Conservation (phyloP, 2,329 filamentous ascomycete species). For the Sordariomycetes sp. region DNA sequence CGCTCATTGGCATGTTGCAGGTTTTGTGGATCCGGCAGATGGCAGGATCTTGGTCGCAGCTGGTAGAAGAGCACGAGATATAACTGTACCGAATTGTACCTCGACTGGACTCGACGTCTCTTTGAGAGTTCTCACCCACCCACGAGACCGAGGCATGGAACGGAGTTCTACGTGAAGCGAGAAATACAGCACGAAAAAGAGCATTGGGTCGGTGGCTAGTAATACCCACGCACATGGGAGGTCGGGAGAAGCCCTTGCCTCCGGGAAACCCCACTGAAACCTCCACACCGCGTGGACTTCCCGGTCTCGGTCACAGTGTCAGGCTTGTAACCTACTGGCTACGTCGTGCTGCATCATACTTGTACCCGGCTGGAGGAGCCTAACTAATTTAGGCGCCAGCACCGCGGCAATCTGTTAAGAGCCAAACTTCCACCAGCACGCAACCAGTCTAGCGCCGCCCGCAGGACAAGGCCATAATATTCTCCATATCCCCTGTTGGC, state of each 20-base stretch:
- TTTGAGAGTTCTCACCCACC: too few species aligned
- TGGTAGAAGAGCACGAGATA: neutral
- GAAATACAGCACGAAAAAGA: neutral
- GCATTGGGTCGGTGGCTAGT: too few species aligned
- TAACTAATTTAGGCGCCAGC: neutral
- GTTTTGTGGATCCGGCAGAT: neutral
- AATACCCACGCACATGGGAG: neutral
- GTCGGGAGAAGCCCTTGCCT: neutral
- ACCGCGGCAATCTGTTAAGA: neutral
- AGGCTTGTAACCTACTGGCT: neutral
- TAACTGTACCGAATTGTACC: neutral
- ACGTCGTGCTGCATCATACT: neutral
- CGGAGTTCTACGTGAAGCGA: neutral
- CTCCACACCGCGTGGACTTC: neutral
- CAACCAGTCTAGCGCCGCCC: neutral
- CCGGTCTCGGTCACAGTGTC: neutral
- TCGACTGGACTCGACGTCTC: too few species aligned
- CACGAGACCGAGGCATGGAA: too few species aligned
- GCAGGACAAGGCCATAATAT: conserved; percentile 1
- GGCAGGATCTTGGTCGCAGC: too few species aligned
- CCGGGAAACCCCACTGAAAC: neutral
- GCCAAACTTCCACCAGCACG: neutral
- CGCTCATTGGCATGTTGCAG: neutral
- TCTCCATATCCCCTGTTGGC: conserved; percentile 4
- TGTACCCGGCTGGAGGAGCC: too few species aligned